Evolutionary conservation across 23 red algal genomes (phyloP).

Genomic region (Cyanidioschyzon merolae): DNA sequence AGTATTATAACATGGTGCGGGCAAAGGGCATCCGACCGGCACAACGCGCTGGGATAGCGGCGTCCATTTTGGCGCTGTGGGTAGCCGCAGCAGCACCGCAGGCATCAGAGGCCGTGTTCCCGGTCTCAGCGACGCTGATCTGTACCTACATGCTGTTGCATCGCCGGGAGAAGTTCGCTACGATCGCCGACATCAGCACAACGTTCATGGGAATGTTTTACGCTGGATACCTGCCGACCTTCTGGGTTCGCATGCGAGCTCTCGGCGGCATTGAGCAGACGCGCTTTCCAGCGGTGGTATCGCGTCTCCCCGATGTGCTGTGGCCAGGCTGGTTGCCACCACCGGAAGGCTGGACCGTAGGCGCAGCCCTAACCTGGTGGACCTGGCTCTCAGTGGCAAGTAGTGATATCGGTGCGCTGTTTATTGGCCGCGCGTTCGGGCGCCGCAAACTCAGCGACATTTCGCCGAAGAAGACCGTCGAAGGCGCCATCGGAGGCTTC

Average conservation of each 20-base stretch:
- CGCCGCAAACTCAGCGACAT: conserved; percentile 46
- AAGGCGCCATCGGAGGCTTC: conserved; percentile 88
- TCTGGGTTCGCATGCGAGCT: conserved; percentile 74
- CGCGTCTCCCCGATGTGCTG: neutral
- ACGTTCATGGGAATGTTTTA: conserved; percentile 99
- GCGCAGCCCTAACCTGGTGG: conserved; percentile 76
- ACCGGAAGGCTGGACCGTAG: conserved; percentile 22
- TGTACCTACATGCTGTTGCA: conserved; percentile 85
- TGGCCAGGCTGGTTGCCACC: conserved; percentile 7
- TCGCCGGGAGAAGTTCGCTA: conserved; percentile 47
- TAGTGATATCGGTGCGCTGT: conserved; percentile 84
- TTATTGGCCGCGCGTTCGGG: conserved; percentile 59
- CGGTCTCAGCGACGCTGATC: conserved; percentile 73
- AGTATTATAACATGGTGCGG: conserved; percentile 89
- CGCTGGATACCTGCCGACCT: conserved; percentile 82
- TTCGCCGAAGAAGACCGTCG: conserved; percentile 87
- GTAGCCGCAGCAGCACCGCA: conserved; percentile 27
- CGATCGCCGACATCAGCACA: conserved; percentile 96
- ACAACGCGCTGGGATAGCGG: conserved; percentile 48
- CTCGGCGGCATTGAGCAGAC: conserved; percentile 10
- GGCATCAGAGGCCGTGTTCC: conserved; percentile 73
- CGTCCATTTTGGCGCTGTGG: conserved; percentile 33
- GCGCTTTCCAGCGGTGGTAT: neutral
- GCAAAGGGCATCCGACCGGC: conserved; percentile 76
- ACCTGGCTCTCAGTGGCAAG: conserved; percentile 75